Base-by-base conservation (phyloP, 2,329 filamentous ascomycete species). In the Colletotrichum liriopes region DNA sequence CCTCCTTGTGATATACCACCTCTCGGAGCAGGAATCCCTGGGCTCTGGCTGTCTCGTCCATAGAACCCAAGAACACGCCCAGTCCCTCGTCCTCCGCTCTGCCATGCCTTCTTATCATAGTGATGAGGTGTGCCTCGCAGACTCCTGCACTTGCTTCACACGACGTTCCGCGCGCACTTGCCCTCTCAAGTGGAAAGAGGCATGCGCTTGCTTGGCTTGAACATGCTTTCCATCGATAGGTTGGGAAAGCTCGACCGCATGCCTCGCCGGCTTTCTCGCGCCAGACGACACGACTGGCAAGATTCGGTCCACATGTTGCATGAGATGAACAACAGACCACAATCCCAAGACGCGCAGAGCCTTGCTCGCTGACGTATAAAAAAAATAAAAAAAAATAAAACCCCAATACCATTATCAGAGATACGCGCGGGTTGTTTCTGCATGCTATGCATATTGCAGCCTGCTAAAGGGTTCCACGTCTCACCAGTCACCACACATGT, bases 401-500 rank as follows among this genome's bases (percentile, higher is more conserved):
- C 26, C 26, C 23, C 23, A 26, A 7, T 20, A 32, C 7, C 58
- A 32, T 32, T 11, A 37, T 32, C 58, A 45, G 29, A 60, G 20
- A 45, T 12, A 26, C 43, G 26, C 41, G 9, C 18, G 18, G 12
- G 3, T 18, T 49, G 29, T 7, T 61, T 47, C 58, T 49, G 43
- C 58, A 61, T 20, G 16, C 23, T 47, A 14, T 51, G 49, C 23
- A 39, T 51, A 26, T 39, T 37, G 45, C 29, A 49, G 59, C 47
- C 45, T 62, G 59, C 45, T 51, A 37, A 39, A 26, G 35, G 32
- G 12, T 62, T 62, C 6, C 32, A 26, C n/a, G 32, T 62, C 45
- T 51, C 60, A 39, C 45, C 45, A n/a, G 32, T 51, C 60, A 39
- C 45, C 45, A n/a, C 45, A 39, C 6, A 41, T 14, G 45, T 51